Evolutionary conservation across 768 basidiomycete species (phyloP).

Genomic region (Boletus sensibilis): DNA sequence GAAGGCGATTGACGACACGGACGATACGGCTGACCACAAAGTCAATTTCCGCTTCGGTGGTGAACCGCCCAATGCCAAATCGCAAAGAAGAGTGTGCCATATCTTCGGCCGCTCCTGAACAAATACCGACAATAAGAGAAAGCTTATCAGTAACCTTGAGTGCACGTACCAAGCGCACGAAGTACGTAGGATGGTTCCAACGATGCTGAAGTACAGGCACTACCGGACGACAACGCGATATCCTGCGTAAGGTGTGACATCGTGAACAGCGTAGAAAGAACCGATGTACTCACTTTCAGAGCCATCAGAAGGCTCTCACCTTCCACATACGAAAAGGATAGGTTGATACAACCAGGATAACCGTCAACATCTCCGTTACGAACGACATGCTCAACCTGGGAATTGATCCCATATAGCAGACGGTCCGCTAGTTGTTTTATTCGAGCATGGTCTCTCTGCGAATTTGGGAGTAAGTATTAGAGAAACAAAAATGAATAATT

Average conservation of each 20-base stretch:
- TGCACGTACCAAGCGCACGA: constrained; percentile 75
- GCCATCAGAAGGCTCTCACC: constrained; percentile 98
- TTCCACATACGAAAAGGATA: constrained; percentile 95
- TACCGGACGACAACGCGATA: constrained; percentile 95
- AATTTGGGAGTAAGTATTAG: constrained; percentile 6
- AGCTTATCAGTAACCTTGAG: not conserved
- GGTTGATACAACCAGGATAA: constrained; percentile 94
- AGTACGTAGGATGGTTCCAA: constrained; percentile 98
- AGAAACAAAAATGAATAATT: not conserved
- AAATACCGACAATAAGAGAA: not conserved
- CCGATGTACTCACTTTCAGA: constrained; percentile 63
- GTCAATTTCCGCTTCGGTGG: constrained; percentile 95
- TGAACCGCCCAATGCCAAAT: constrained; percentile 97
- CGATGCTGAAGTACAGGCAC: constrained; percentile 97
- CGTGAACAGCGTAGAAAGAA: constrained; percentile 2
- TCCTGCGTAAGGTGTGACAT: constrained; percentile 49
- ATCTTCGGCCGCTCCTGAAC: constrained; percentile 87
- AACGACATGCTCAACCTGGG: constrained; percentile 84
- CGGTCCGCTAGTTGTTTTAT: constrained; percentile 75
- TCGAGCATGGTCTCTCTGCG: constrained; percentile 75
- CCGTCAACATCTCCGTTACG: constrained; percentile 91
- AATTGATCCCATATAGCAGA: constrained; percentile 76
- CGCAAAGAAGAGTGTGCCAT: constrained; percentile 98
- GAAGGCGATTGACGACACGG: constrained; percentile 77
- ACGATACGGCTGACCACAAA: constrained; percentile 89